Percentiles rank a stretch among this genome's conserved stretches.
Conservation (phyloP, 176 grass and related monocot genomes). For the Triticum monococcum region DNA sequence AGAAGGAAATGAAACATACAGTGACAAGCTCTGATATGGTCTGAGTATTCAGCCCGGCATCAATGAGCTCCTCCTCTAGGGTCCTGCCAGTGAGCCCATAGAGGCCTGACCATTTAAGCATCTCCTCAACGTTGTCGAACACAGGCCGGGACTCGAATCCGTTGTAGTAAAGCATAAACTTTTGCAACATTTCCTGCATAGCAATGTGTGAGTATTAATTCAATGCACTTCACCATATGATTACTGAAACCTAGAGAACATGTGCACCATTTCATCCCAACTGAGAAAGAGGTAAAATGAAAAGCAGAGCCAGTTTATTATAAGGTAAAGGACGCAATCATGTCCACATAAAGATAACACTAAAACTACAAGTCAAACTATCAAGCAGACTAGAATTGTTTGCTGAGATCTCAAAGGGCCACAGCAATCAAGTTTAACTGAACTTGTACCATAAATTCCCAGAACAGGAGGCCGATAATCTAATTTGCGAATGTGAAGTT, state of each 20-base stretch:
- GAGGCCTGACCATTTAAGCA: conserved; percentile 82
- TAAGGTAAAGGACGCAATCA: neutral
- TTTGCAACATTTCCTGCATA: conserved; percentile 65
- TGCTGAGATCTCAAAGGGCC: neutral
- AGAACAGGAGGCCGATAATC: neutral
- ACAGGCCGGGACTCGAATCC: conserved; percentile 57
- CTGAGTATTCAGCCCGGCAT: conserved; percentile 33
- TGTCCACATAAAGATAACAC: neutral
- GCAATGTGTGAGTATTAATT: neutral
- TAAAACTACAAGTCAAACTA: neutral
- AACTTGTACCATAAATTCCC: neutral
- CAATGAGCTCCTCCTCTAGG: conserved; percentile 62
- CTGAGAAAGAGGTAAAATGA: neutral
- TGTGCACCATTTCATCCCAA: neutral
- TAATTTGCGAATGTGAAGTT: too few relatives aligned
- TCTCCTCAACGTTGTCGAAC: conserved; percentile 82
- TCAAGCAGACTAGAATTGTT: neutral
- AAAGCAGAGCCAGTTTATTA: neutral
- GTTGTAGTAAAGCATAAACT: conserved; percentile 71
- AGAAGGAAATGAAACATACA: too few relatives aligned
- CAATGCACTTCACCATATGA: neutral
- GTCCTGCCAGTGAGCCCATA: conserved; percentile 66
- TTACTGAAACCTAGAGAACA: neutral
- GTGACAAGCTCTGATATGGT: too few relatives aligned
- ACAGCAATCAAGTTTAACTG: neutral